Percentiles rank a stretch among this genome's conserved stretches.
Evolutionary conservation across 352 stramenopile species (phyloP).

Genomic region (Phytophthora brassicae): DNA sequence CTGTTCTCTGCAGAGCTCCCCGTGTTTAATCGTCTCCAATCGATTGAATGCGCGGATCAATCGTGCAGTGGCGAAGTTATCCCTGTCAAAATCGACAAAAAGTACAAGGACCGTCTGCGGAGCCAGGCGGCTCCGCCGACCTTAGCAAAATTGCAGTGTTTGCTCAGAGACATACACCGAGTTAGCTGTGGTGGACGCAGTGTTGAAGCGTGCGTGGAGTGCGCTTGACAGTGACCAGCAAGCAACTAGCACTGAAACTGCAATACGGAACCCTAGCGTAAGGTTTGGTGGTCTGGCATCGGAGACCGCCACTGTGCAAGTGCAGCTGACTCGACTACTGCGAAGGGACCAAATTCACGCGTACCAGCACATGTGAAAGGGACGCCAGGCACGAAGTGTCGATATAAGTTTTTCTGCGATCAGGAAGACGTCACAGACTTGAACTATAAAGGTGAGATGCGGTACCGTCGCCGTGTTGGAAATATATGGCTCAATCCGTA

Average conservation of each 20-base stretch:
- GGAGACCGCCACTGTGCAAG: constrained; percentile 2
- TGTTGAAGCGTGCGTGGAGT: constrained; percentile 3
- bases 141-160: constrained; percentile 2
- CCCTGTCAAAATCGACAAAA: neutral
- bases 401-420: constrained; percentile 32
- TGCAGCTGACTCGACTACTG: constrained; percentile 24
- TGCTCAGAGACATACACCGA: constrained; percentile 6
- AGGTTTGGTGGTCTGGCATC: constrained; percentile 16
- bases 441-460: constrained; percentile 10
- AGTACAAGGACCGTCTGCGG: constrained; percentile 15
- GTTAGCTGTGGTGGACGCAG: neutral
- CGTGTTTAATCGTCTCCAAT: constrained; percentile 1
- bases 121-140: neutral
- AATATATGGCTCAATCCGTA: constrained; percentile 33
- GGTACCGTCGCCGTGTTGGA: constrained; percentile 13
- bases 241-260: neutral
- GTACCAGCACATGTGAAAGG: constrained; percentile 25
- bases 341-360: constrained; percentile 19
- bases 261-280: constrained; percentile 2
- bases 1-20: constrained; percentile 25
- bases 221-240: constrained; percentile 10
- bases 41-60: neutral
- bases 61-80: neutral
- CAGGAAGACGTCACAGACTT: constrained; percentile 6
- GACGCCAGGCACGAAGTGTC: constrained; percentile 12